Conservation (phyloP, 2,329 filamentous ascomycete genomes). For the Cladosporium sphaerospermum region DNA sequence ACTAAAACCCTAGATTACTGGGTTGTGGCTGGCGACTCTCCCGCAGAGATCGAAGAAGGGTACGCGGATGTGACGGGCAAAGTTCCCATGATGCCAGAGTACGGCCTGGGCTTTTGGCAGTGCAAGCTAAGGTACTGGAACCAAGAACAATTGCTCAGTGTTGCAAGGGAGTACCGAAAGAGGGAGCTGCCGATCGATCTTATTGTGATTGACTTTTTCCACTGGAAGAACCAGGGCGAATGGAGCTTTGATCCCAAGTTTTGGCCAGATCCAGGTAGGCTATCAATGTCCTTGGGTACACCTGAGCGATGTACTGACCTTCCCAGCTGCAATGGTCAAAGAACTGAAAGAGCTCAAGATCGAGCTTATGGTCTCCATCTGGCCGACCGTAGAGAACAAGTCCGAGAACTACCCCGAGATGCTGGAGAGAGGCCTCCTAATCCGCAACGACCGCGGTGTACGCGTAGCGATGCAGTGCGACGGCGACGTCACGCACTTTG, state of each 20-base stretch:
- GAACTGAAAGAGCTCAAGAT: slow-evolving; percentile 54
- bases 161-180: slow-evolving; percentile 54
- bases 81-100: slow-evolving; percentile 63
- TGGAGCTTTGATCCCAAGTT: slow-evolving; percentile 60
- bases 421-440: slow-evolving; percentile 54
- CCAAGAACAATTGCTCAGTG: slow-evolving; percentile 55
- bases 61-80: slow-evolving; percentile 54
- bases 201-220: slow-evolving; percentile 64
- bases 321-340: slow-evolving; percentile 53
- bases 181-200: slow-evolving; percentile 54
- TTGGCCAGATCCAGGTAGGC: slow-evolving; percentile 46
- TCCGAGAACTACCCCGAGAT: slow-evolving; percentile 58
- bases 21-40: slow-evolving; percentile 54
- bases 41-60: slow-evolving; percentile 49
- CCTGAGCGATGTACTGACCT: neutral
- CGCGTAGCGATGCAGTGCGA: slow-evolving; percentile 54
- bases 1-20: slow-evolving; percentile 58
- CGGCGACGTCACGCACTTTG: slow-evolving; percentile 55
- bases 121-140: slow-evolving; percentile 61
- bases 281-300: neutral
- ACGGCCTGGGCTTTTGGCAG: slow-evolving; percentile 63
- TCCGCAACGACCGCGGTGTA: slow-evolving; percentile 55
- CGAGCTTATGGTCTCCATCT: slow-evolving; percentile 64
- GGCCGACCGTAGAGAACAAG: slow-evolving; percentile 57
- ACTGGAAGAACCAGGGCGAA: slow-evolving; percentile 61